phyloP scores from a whole-genome alignment of 306 rosid genomes.

The Vigna reflexopilosa region DNA sequence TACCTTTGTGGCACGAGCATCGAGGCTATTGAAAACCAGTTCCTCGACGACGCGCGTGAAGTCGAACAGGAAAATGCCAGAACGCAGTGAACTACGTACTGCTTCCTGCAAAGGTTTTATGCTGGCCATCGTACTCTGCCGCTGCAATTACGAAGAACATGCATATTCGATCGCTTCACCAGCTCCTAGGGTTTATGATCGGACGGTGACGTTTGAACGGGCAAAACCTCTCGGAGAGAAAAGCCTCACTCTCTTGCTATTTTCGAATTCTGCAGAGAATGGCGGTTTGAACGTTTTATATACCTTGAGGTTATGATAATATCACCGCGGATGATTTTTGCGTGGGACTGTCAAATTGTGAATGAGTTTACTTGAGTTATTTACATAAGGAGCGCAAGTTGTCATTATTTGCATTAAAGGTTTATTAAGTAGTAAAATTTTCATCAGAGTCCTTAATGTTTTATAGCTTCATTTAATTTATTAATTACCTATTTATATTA shows the following conservation, averaged over 20 bases:
- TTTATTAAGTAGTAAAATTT: too few relatives aligned
- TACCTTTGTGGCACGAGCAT: slow-evolving; percentile 81
- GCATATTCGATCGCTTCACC: slow-evolving; percentile 29
- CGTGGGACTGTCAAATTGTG: not conserved
- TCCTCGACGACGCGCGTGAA: slow-evolving; percentile 82
- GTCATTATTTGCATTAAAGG: too few relatives aligned
- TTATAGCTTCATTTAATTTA: too few relatives aligned
- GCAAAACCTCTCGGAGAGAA: not conserved
- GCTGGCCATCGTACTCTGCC: slow-evolving; percentile 54
- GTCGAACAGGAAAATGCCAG: slow-evolving; percentile 72
- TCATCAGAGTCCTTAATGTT: too few relatives aligned
- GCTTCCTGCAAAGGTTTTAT: slow-evolving; percentile 64
- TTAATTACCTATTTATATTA: too few relatives aligned
- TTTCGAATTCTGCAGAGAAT: not conserved
- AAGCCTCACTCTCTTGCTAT: not conserved
- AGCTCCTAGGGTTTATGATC: slow-evolving; percentile 34
- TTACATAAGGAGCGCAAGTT: too few relatives aligned
- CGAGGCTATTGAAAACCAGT: slow-evolving; percentile 80
- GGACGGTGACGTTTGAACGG: slow-evolving; percentile 41
- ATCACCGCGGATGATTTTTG: not conserved
- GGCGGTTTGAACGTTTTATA: not conserved
- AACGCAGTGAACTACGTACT: slow-evolving; percentile 72
- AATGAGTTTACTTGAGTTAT: too few relatives aligned
- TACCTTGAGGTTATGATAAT: not conserved
- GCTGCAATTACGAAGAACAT: slow-evolving; percentile 12